Conservation (phyloP, 768 basidiomycete species). For the Amanita jacksonii region DNA sequence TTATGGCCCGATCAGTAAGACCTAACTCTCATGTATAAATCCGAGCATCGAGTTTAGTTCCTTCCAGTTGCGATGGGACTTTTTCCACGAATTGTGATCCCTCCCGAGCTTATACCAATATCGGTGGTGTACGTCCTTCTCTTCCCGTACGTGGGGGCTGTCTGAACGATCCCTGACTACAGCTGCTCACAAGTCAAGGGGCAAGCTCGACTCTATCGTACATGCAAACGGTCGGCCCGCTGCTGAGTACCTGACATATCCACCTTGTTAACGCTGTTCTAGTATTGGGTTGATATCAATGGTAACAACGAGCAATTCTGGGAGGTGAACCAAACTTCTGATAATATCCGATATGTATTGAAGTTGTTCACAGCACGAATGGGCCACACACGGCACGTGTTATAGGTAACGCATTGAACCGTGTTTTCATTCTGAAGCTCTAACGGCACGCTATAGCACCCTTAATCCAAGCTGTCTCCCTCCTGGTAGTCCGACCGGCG, state of each 20-base stretch:
- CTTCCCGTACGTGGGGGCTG: too few species aligned
- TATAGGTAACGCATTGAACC: not conserved
- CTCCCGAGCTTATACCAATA: slow-evolving; percentile 17
- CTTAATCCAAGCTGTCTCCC: slow-evolving; percentile 2
- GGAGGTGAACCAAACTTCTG: not conserved
- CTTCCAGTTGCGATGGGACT: slow-evolving; percentile 10
- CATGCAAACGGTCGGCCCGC: slow-evolving; percentile 2
- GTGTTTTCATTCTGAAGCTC: not conserved
- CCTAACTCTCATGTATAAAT: not conserved
- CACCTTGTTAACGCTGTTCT: not conserved
- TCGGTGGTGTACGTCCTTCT: slow-evolving; percentile 11
- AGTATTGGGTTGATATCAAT: slow-evolving; percentile 5
- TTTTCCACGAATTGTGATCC: slow-evolving; percentile 16
- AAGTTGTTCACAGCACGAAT: slow-evolving; percentile 1
- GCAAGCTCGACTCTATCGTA: slow-evolving; percentile 2
- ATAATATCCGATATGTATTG: not conserved
- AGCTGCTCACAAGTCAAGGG: slow-evolving; percentile 6
- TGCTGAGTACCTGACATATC: not conserved
- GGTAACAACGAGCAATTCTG: slow-evolving; percentile 5
- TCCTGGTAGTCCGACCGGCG: slow-evolving; percentile 3
- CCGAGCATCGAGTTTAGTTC: too few species aligned
- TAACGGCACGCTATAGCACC: not conserved
- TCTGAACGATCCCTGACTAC: too few species aligned
- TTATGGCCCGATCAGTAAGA: slow-evolving; percentile 8
- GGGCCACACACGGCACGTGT: slow-evolving; percentile 7